Evolutionary conservation across 73 alveolate species (phyloP).

Genomic region (Strombidium stylifer): DNA sequence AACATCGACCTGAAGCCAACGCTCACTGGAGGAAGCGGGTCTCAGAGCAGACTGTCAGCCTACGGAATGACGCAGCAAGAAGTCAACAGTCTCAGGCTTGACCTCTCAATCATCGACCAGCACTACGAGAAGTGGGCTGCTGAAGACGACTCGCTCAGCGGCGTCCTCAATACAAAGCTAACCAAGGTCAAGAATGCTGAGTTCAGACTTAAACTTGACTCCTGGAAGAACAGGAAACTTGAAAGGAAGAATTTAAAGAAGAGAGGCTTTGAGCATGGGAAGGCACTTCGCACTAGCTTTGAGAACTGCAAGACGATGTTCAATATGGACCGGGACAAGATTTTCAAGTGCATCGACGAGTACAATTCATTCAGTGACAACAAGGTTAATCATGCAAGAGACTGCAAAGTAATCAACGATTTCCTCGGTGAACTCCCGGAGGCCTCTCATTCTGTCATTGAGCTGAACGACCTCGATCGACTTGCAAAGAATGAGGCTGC

Average conservation of each 20-base stretch:
- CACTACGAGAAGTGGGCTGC: slow-evolving; percentile 44
- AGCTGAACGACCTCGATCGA: slow-evolving; percentile 33
- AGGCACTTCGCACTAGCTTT: slow-evolving; percentile 28
- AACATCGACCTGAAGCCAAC: background rate
- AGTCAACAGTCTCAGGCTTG: slow-evolving; percentile 29
- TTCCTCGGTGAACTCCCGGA: slow-evolving; percentile 32
- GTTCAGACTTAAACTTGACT: slow-evolving; percentile 36
- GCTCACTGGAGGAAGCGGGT: background rate
- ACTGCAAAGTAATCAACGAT: slow-evolving; percentile 29
- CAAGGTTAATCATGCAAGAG: slow-evolving; percentile 8
- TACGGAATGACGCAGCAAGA: background rate
- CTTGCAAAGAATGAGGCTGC: slow-evolving; percentile 14
- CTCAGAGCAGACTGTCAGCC: background rate
- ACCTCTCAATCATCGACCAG: slow-evolving; percentile 34
- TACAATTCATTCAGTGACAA: slow-evolving; percentile 22
- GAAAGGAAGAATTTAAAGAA: slow-evolving; percentile 29
- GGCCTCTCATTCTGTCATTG: slow-evolving; percentile 9
- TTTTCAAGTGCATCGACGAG: slow-evolving; percentile 20
- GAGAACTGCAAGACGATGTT: slow-evolving; percentile 29
- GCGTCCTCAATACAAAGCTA: slow-evolving; percentile 44
- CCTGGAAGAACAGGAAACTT: slow-evolving; percentile 40
- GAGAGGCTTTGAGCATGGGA: slow-evolving; percentile 42
- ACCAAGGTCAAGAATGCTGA: slow-evolving; percentile 49
- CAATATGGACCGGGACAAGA: slow-evolving; percentile 39
- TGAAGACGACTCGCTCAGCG: slow-evolving; percentile 57